Base-by-base conservation (phyloP, 2,329 filamentous ascomycete genomes). In the Xylaria sp. region DNA sequence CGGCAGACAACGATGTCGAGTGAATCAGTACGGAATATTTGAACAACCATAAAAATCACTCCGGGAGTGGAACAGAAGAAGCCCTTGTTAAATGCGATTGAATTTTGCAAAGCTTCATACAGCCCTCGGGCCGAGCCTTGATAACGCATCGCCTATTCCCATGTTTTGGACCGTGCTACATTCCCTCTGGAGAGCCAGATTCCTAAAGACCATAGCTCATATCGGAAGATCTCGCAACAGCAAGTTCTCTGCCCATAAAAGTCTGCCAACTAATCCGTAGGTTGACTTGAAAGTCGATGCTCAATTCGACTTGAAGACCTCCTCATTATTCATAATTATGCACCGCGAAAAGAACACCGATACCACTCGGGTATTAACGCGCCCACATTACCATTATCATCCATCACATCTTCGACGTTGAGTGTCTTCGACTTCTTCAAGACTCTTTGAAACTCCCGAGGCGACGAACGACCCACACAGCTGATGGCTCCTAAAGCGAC, bases 311-410 rank as follows among this genome's bases (percentile, higher is more conserved):
- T 13, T 1, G n/a, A 42, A 48, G 42, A 3, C 10, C 18, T 37
- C 39, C 30, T 3, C 37, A 51, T 60, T 60, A 57, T 35, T 18
- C 35, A 54, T 57, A 35, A 42, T 52, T 46, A 53, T 49, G 52
- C 57, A 50, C 39, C 35, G 47, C 10, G 42, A 13, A 42, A 55
- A 58, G 42, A 16, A 16, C 48, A 49, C 52, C 13, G 58, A 51
- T 52, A 54, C 30, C 49, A 47, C 9, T 18, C n/a, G 55, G 54
- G 56, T 55, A 59, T 61, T 57, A 59, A 55, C 42, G 30, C 42
- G 52, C 47, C 55, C 54, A 55, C 19, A 59, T 57, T 58, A 61
- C 57, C 48, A 59, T 63, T 58, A 59, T 19, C 34, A 30, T 42
- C n/a, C 42, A 44, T 50, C 2, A 59, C 54, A 6, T 46, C 19